Conservation (phyloP, 805 yeast species). For the Cyberlindnera euphorbiiphila region DNA sequence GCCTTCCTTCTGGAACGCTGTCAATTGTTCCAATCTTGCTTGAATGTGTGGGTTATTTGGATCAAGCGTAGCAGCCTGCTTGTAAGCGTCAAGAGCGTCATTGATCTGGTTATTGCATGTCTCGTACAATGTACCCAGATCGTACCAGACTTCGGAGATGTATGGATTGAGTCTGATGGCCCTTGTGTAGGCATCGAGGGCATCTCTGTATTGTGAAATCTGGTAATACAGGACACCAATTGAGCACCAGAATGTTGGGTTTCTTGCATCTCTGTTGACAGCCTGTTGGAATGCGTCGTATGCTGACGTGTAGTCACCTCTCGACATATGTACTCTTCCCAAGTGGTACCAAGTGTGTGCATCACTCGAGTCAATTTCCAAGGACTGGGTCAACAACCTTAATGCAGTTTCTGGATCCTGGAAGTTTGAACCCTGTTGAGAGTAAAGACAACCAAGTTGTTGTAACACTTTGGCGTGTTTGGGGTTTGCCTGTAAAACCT, state of each 20-base stretch:
- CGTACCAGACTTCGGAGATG: constrained; percentile 98
- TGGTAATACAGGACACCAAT: constrained; percentile 96
- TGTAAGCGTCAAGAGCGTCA: constrained; percentile 96
- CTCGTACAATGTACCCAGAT: constrained; percentile 93
- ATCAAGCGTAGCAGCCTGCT: constrained; percentile 92
- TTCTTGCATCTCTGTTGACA: constrained; percentile 92
- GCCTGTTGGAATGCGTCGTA: constrained; percentile 99
- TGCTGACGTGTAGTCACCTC: constrained; percentile 92
- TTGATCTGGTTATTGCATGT: constrained; percentile 93
- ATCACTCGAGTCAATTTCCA: constrained; percentile 85
- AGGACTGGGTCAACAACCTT: constrained; percentile 75
- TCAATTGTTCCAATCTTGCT: constrained; percentile 83
- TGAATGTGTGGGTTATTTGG: constrained; percentile 93
- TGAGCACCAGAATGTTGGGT: constrained; percentile 97
- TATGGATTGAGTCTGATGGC: constrained; percentile 95
- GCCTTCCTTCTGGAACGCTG: constrained; percentile 67
- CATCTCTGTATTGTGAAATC: constrained; percentile 93
- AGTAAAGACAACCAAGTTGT: constrained; percentile 92
- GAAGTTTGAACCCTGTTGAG: constrained; percentile 63
- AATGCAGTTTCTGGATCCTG: constrained; percentile 82
- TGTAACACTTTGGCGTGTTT: constrained; percentile 94
- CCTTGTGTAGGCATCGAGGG: constrained; percentile 94
- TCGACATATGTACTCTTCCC: constrained; percentile 95
- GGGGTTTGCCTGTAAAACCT: constrained; percentile 84
- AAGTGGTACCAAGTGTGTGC: constrained; percentile 97